A percentile compares a stretch with the other conserved stretches of the same genome.
Conservation (phyloP, 2,329 filamentous ascomycete species). For the Gaeumannomyces tritici region DNA sequence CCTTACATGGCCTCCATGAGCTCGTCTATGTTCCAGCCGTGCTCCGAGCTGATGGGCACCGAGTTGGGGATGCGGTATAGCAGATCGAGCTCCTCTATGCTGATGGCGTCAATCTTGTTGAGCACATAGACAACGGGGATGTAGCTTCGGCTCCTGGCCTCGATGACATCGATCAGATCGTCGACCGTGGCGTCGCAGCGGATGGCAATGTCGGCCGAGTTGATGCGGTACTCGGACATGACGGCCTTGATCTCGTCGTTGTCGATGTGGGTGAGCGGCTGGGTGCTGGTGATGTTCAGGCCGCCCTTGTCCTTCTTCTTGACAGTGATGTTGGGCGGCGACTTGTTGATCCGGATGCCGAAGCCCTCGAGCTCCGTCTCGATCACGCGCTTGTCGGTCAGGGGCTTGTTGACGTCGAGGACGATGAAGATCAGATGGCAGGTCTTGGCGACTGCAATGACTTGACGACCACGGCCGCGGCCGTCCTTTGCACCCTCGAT, state of each 20-base stretch:
- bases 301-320: constrained; percentile 99
- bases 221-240: constrained; percentile 94
- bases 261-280: constrained; percentile 85
- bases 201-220: constrained; percentile 93
- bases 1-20: constrained; percentile 81
- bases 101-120: constrained; percentile 98
- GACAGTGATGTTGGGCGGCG: constrained; percentile 96
- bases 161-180: constrained; percentile 90
- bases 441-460: constrained; percentile 97
- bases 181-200: constrained; percentile 96
- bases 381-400: constrained; percentile 94
- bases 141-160: constrained; percentile 89
- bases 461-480: constrained; percentile 92
- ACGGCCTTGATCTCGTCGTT: constrained; percentile 96
- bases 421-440: constrained; percentile 99
- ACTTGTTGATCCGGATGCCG: constrained; percentile 95
- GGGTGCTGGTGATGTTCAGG: constrained; percentile 90
- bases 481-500: constrained; percentile 98
- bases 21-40: constrained; percentile 97
- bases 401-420: constrained; percentile 93
- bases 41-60: constrained; percentile 92
- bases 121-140: constrained; percentile 98
- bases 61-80: constrained; percentile 95
- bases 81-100: constrained; percentile 92
- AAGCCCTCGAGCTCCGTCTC: constrained; percentile 94